Percentiles rank a stretch among this genome's conserved stretches.
Evolutionary conservation across 1,139 yeast genomes (phyloP).

Genomic region (Pichia sp.): DNA sequence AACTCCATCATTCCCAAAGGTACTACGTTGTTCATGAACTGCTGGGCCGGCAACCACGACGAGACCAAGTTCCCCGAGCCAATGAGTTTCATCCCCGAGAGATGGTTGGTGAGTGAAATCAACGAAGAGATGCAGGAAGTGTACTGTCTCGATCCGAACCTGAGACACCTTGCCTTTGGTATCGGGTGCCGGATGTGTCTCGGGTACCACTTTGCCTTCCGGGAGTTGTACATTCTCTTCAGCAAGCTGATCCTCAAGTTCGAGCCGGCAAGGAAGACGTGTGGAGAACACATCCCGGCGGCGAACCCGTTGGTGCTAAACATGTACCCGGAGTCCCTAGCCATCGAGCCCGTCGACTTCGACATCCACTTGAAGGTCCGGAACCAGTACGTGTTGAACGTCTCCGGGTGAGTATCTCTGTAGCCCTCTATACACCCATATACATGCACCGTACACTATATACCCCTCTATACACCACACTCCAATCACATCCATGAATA

Average conservation of each 20-base stretch:
- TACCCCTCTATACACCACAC: too few species aligned
- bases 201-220: conserved; percentile 60
- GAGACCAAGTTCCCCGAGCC: conserved; percentile 46
- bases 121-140: conserved; percentile 25
- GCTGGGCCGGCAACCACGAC: conserved; percentile 74
- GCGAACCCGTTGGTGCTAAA: conserved; percentile 50
- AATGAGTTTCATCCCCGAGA: conserved; percentile 50
- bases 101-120: conserved; percentile 44
- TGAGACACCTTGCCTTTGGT: conserved; percentile 63
- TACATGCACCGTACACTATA: too few species aligned
- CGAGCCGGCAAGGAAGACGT: conserved; percentile 6
- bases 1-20: conserved; percentile 49
- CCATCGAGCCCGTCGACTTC: conserved; percentile 55
- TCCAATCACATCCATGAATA: too few species aligned
- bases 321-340: conserved; percentile 50
- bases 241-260: conserved; percentile 41
- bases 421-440: too few species aligned
- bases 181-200: conserved; percentile 70
- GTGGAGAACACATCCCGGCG: conserved; percentile 1
- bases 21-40: conserved; percentile 61
- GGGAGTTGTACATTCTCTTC: conserved; percentile 54
- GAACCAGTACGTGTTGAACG: not conserved
- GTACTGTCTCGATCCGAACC: not conserved
- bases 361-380: conserved; percentile 33
- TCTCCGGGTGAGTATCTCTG: not conserved